Evolutionary conservation across 2,329 filamentous ascomycete genomes (phyloP).

Genomic region (Metarhizium guizhouense): DNA sequence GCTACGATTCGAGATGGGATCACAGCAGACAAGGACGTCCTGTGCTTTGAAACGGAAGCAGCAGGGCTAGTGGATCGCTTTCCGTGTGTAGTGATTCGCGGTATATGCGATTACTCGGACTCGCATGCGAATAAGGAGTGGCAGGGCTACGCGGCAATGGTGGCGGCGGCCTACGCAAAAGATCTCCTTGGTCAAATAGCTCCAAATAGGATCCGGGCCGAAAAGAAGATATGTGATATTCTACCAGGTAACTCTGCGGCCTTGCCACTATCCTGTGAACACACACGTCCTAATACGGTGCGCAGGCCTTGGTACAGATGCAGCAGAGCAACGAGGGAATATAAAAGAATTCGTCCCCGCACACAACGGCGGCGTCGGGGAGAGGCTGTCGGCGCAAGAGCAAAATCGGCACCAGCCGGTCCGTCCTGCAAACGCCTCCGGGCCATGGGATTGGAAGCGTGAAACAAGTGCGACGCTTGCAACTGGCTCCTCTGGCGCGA

Average conservation of each 20-base stretch:
- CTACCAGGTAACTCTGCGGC: not conserved
- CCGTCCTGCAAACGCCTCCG: too few species aligned
- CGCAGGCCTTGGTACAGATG: too few species aligned
- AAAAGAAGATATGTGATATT: conserved; percentile 7
- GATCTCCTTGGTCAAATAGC: conserved; percentile 13
- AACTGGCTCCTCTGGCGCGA: too few species aligned
- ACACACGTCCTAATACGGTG: too few species aligned
- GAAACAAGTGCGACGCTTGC: too few species aligned
- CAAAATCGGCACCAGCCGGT: too few species aligned
- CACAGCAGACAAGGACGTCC: not conserved
- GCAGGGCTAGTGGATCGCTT: conserved; percentile 19
- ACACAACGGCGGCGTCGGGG: too few species aligned
- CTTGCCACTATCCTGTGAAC: too few species aligned
- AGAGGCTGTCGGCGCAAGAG: too few species aligned
- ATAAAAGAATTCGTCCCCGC: too few species aligned
- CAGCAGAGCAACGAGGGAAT: too few species aligned
- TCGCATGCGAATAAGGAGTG: conserved; percentile 21
- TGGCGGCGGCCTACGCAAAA: conserved; percentile 20
- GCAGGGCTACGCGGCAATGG: conserved; percentile 21
- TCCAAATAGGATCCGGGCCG: conserved; percentile 7
- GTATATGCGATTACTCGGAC: conserved; percentile 27
- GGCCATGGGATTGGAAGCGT: too few species aligned
- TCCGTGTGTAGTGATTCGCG: conserved; percentile 22
- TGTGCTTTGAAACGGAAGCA: conserved; percentile 20
- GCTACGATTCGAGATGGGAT: conserved; percentile 13